phyloP scores from a whole-genome alignment of 257 asterid species.

The Ophiorrhiza pumila region DNA sequence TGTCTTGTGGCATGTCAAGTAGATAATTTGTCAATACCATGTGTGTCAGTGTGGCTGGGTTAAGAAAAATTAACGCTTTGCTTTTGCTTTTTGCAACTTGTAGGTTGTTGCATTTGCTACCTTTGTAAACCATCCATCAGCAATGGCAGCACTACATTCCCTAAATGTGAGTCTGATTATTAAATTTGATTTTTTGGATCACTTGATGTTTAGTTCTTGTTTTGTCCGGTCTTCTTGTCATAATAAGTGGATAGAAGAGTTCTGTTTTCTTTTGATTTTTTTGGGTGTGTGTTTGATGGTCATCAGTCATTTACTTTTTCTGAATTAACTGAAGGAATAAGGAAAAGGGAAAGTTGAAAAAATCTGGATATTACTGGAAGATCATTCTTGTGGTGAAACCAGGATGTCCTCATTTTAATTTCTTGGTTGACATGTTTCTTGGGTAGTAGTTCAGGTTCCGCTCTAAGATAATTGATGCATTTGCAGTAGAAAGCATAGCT shows the following conservation, averaged over 20 bases:
- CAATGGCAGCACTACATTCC: slow-evolving; percentile 78
- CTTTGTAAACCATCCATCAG: slow-evolving; percentile 81
- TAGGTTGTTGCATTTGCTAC: slow-evolving; percentile 99
- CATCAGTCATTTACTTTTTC: background rate
- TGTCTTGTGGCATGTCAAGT: too few relatives aligned
- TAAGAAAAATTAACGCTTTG: background rate
- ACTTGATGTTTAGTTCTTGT: background rate
- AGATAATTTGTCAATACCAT: too few relatives aligned
- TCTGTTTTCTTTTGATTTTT: background rate
- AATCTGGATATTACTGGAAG: background rate
- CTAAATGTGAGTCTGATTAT: slow-evolving; percentile 60
- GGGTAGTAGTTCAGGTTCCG: background rate
- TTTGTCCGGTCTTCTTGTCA: background rate
- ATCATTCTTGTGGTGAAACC: background rate
- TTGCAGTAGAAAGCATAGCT: background rate
- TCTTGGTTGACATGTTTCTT: background rate
- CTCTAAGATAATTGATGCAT: background rate
- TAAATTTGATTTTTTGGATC: background rate
- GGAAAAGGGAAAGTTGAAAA: background rate
- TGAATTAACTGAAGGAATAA: background rate
- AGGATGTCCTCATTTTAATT: background rate
- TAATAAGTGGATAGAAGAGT: background rate
- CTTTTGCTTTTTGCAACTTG: slow-evolving; percentile 14
- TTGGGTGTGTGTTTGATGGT: background rate
- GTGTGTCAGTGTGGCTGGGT: too few relatives aligned